Evolutionary conservation across 805 yeast species (phyloP), one percentile per base, ranked within the genome.

Genomic region (Starmerella bombicola): DNA sequence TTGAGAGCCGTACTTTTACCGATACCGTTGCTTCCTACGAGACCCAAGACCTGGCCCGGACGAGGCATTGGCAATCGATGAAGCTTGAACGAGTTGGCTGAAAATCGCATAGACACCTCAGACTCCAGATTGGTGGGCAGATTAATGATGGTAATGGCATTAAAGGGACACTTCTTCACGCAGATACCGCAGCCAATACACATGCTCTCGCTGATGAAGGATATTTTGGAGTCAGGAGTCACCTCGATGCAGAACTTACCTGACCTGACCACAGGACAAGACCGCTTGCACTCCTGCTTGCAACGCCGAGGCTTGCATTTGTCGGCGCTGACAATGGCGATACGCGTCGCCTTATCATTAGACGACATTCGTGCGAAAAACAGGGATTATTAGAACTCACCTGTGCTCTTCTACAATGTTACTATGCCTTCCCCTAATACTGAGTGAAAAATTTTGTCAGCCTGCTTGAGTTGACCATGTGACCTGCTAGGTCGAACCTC

Each of bases 171-270:
- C 62, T 85, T 91, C 65, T 91, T 91, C 39, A 86, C 95, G 73
- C 98, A 91, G 55, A 91, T 91, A 85, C 98, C 98, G 71, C 98
- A 91, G 61, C 98, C 98, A 55, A 91, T 88, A 52, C 98, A 91
- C 59, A 91, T 68, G 30, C 68, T 82, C 61, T 91, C 98, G 15
- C 95, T 82, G 44, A 91, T 83, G 62, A 86, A 91, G 13, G 97
- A 95, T 57, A 91, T 83, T 59, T 91, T 91, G 46, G 81, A 75
- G 17, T 78, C 72, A 48, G 97, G 95, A 0, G 82, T 66, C 35
- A 91, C 98, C 64, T 91, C 98, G 57, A 91, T 91, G 78, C 98
- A 91, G 47, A 86, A 73, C 62, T 86, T 91, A 44, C 98, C 98
- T 1, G 98, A 88, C 61, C 91, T 80, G 43, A 91, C 97, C 30